A percentile compares a stretch with the other conserved stretches of the same genome.
These are phyloP conservation scores for Clathrus columnatus DNA, from an alignment of 768 basidiomycete genomes.

Conservation along the genomic window DNA sequence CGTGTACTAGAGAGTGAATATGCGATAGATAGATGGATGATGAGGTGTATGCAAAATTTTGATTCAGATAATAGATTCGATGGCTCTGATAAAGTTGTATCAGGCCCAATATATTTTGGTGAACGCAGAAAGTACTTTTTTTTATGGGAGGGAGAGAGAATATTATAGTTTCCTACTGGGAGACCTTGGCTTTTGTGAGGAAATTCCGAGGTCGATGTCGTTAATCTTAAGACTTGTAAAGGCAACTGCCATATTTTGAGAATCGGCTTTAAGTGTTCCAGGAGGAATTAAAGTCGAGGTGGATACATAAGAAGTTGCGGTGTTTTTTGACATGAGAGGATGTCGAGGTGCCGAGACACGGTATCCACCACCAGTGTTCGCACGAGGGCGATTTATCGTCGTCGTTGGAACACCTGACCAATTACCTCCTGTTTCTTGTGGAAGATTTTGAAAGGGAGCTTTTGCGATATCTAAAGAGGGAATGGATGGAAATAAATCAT, in stretches of 20 bases:
- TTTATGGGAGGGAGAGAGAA: too few relatives aligned
- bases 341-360: not conserved
- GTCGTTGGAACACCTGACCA: not conserved
- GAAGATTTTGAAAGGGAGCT: not conserved
- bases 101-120: too few relatives aligned
- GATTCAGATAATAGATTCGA: too few relatives aligned
- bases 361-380: not conserved
- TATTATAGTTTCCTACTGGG: too few relatives aligned
- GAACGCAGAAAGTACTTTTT: too few relatives aligned
- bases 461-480: not conserved
- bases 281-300: not conserved
- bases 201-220: too few relatives aligned
- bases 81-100: too few relatives aligned
- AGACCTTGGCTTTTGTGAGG: too few relatives aligned
- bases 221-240: not conserved
- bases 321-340: not conserved
- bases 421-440: not conserved
- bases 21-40: too few relatives aligned
- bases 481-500: not conserved
- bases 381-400: not conserved
- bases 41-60: too few relatives aligned
- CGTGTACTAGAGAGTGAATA: too few relatives aligned
- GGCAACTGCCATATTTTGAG: not conserved
- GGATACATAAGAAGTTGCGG: not conserved
- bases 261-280: too few relatives aligned